Conservation (phyloP, 2,329 filamentous ascomycete genomes). For the Podosphaera xanthii region DNA sequence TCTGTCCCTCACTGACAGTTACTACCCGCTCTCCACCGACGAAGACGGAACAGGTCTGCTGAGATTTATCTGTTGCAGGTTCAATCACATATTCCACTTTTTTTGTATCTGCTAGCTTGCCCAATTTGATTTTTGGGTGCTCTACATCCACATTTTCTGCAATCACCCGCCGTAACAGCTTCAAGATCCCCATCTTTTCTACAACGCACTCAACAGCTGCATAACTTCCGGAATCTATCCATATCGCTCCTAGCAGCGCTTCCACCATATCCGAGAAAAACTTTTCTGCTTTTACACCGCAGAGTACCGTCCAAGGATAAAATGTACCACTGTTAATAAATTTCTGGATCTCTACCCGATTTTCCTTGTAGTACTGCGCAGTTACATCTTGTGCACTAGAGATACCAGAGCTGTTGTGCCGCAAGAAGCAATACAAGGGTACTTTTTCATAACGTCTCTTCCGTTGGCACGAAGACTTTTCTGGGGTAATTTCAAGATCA, state of each 20-base stretch:
- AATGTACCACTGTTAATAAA: slow-evolving; percentile 25
- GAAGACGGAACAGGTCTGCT: slow-evolving; percentile 24
- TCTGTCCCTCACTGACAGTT: slow-evolving; percentile 23
- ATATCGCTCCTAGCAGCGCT: slow-evolving; percentile 58
- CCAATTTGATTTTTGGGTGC: slow-evolving; percentile 48
- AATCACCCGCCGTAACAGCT: slow-evolving; percentile 37
- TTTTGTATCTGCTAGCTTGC: slow-evolving; percentile 28
- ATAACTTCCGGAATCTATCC: slow-evolving; percentile 51
- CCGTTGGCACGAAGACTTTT: background rate
- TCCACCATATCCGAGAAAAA: slow-evolving; percentile 73
- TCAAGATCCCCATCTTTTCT: slow-evolving; percentile 39
- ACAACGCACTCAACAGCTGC: slow-evolving; percentile 35
- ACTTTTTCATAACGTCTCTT: slow-evolving; percentile 1
- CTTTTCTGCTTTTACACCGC: slow-evolving; percentile 44
- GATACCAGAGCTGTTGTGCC: slow-evolving; percentile 29
- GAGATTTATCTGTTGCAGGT: background rate
- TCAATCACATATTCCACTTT: slow-evolving; percentile 30
- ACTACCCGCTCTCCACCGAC: slow-evolving; percentile 26
- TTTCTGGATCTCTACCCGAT: slow-evolving; percentile 25
- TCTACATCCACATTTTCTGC: slow-evolving; percentile 29
- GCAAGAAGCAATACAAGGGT: slow-evolving; percentile 46
- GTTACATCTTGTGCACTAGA: slow-evolving; percentile 20
- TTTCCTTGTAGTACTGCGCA: slow-evolving; percentile 10
- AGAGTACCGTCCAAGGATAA: slow-evolving; percentile 61
- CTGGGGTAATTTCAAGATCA: slow-evolving; percentile 2